Percentiles rank a stretch among this genome's conserved stretches.
These are phyloP conservation scores for Papiliotrema fonsecae DNA, from an alignment of 1,284 basidiomycete species.

Conservation along the genomic window DNA sequence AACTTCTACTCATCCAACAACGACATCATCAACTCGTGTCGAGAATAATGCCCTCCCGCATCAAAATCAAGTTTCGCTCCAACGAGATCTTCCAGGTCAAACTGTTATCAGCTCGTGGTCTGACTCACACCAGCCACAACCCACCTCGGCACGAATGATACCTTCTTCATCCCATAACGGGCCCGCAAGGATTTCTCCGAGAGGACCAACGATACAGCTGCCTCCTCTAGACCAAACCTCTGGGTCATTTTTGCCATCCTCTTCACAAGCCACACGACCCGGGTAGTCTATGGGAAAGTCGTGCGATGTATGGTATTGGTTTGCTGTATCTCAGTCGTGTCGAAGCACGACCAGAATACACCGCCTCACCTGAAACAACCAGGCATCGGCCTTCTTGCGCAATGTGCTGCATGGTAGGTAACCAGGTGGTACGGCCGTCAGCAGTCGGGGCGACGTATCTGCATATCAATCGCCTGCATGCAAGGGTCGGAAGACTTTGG, in stretches of 20 bases:
- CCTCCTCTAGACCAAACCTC: conserved; percentile 53
- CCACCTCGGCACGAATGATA: conserved; percentile 56
- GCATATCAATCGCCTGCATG: neutral
- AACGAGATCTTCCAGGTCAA: conserved; percentile 59
- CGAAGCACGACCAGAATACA: neutral
- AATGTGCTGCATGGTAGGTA: conserved; percentile 64
- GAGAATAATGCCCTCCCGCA: conserved; percentile 63
- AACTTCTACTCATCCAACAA: no score
- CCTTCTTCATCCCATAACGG: conserved; percentile 61
- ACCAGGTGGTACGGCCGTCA: conserved; percentile 62
- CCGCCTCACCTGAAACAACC: conserved; percentile 55
- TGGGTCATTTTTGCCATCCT: neutral
- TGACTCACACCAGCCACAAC: conserved; percentile 9
- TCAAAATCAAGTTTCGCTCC: conserved; percentile 71
- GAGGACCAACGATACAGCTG: conserved; percentile 62
- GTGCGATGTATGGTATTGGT: conserved; percentile 26
- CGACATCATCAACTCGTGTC: conserved; percentile 52
- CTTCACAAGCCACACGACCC: neutral
- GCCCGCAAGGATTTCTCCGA: conserved; percentile 64
- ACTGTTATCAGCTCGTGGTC: conserved; percentile 24
- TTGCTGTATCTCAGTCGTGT: conserved; percentile 11
- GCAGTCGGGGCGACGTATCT: conserved; percentile 52
- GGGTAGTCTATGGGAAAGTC: conserved; percentile 33
- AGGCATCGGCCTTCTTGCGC: conserved; percentile 72
- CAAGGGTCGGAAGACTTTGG: conserved; percentile 32